Base-by-base conservation (phyloP, 306 rosid species). In the Elaeagnus macrophylla region DNA sequence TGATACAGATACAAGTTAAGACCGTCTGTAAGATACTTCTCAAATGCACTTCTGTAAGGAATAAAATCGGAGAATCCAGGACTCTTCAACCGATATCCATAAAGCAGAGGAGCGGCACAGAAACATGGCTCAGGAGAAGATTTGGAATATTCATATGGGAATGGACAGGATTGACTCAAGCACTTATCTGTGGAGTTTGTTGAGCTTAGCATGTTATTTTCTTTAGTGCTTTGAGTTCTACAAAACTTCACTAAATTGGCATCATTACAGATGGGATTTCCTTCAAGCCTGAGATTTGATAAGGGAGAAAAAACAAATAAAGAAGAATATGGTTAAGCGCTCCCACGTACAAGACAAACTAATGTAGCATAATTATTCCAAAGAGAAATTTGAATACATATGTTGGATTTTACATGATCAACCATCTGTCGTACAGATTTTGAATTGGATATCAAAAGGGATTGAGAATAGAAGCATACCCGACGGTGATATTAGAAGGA, bases 401-500 rank as follows among this genome's bases (percentile, higher is more conserved):
- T 25, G 32, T 25, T 25, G 32, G 32, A 25, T 25, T 25, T 25
- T 25, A 25, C 32, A 5, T 25, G 32, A 25, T 25, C 32, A 25
- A 25, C 4, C 32, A 25, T 25, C 32, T 25, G 4, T 25, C 32
- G 4, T 25, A 25, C 32, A 25, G 5, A 25, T 25, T 25, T 25
- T 25, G 32, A 25, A 25, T 25, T 25, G 32, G 48, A 49, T 52
- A 38, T 64, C 67, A 41, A 60, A 53, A 37, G 60, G 48, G 46
- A 40, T 60, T 51, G 36, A 25, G 39, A 14, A 36, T 7, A 16
- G 3, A 79, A 72, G 18, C 77, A 39, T 69, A 90, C 97, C 78
- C 56, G 63, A 90, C 72, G 3, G 95, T 69, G 76, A 86, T 82
- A 68, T 90, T 83, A 45, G 50, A 68, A 60, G 83, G 94, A 62